Evolutionary conservation across 768 basidiomycete species (phyloP), one percentile per base, ranked within the genome.

Genomic region (Lactifluus volemus): DNA sequence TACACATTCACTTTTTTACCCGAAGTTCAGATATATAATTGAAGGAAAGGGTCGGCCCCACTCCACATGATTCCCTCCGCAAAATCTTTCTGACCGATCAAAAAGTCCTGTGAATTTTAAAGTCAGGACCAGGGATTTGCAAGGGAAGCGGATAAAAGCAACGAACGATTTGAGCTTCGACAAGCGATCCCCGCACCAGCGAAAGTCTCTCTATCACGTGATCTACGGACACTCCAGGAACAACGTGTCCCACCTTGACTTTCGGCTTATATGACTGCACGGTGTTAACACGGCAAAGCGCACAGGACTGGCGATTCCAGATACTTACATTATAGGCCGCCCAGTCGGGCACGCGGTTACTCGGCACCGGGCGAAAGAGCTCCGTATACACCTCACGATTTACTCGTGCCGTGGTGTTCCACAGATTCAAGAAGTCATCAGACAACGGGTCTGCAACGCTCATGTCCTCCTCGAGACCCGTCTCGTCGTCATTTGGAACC

Each of bases 331-430:
- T 84, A 70, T 94, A 96, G 5, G 83, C 81, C 8, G 79, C 74
- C 92, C 90, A 94, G 59, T 79, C 79, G 63, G 84, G 79, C 53
- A 95, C 87, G 29, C 86, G 73, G 73, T 97, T 92, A 12, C 84
- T 87, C 3, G 93, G 92, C 14, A 92, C 83, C n/a, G 89, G 85
- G 44, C 84, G 79, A 78, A 96, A 97, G 36, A 94, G 67, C 73
- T 92, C 89, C 5, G 88, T 85, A 67, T 92, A 96, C 58, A 94
- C 79, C 70, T 89, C 87, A 57, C 91, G 78, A 70, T 98, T 98
- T 74, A 74, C 81, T 61, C 79, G 78, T 17, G 92, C 94, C 0
- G 89, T 93, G 38, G 75, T 76, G 44, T 77, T 79, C 84, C 86
- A 86, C 6, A 93, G 73, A 9, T 75, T 61, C 6, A 81, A 67